Conservation (phyloP, 2,329 filamentous ascomycete species). For the Neopestalotiopsis clavispora region DNA sequence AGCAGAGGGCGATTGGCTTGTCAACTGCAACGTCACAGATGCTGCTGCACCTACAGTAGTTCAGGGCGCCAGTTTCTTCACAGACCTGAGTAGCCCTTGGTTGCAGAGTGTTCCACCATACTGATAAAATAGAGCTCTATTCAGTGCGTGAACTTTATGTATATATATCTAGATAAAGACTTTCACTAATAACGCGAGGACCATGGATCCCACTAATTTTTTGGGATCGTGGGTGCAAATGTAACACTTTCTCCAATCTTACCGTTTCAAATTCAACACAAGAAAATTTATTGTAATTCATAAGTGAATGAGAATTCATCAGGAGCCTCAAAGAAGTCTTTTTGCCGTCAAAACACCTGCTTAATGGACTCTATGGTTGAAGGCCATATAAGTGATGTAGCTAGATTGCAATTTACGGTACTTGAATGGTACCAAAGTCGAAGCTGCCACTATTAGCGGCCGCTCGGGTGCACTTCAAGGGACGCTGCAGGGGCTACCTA, state of each 20-base stretch:
- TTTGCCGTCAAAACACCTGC: too few relatives aligned
- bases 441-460: too few relatives aligned
- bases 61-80: constrained; percentile 55
- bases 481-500: not conserved
- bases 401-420: not conserved
- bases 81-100: constrained; percentile 46
- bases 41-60: constrained; percentile 43
- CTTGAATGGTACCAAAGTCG: not conserved
- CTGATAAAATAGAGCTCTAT: not conserved
- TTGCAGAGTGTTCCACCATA: constrained; percentile 32
- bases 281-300: too few relatives aligned
- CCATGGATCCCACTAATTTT: too few relatives aligned
- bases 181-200: not conserved
- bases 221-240: too few relatives aligned
- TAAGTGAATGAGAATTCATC: too few relatives aligned
- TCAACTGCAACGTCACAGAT: constrained; percentile 51
- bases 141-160: not conserved
- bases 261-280: too few relatives aligned
- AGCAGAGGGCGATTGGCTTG: constrained; percentile 53
- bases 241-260: too few relatives aligned
- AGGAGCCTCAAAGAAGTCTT: too few relatives aligned
- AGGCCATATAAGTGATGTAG: not conserved
- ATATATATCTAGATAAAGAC: not conserved
- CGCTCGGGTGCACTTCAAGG: not conserved
- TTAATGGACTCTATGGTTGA: not conserved